Base-by-base conservation (phyloP, 768 basidiomycete genomes). In the Boletus vinaceobasis region DNA sequence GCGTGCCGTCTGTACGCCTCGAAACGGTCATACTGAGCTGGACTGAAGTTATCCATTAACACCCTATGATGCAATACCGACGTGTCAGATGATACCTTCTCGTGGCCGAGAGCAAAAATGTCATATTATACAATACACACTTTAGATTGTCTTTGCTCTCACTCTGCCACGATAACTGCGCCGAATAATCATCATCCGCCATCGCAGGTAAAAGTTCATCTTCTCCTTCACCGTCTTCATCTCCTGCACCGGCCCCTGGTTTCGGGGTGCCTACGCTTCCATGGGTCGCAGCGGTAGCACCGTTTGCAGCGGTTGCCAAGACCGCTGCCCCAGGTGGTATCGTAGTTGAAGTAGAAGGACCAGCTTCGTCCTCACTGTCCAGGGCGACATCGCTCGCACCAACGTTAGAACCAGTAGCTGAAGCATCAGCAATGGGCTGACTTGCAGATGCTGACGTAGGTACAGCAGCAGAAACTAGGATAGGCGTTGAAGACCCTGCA, bases 131-230 rank as follows among this genome's bases (percentile, higher is more conserved):
- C 11, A 6, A 37, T 15, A 64, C 75, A 44, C 54, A 91, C 90
- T 90, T 92, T 29, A 92, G 74, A 65, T 93, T 92, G 65, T 90
- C 89, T 61, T 92, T 92, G 43, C 89, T 89, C 74, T 92, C 89
- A 58, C 87, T 90, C 72, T 91, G 86, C 83, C 85, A 91, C 5
- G 85, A 86, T 51, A 86, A 67, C 62, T 91, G 90, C 2, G 88
- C 87, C 11, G 89, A 90, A 68, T 90, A 92, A 59, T 92, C 90
- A 57, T 92, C 90, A 57, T 93, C 90, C 2, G 89, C 90, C 90
- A 92, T 91, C 8, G 87, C 88, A 42, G 88, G 88, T 33, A 90
- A 66, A 40, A 89, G 67, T 59, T 92, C 88, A 54, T 92, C 90
- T 47, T 91, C 89, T 10, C 80, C 88, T 53, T 86, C 90, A 0